These are phyloP conservation scores for Penicillium cataractarum DNA, from an alignment of 495 filamentous ascomycete genomes.

Conservation along the genomic window DNA sequence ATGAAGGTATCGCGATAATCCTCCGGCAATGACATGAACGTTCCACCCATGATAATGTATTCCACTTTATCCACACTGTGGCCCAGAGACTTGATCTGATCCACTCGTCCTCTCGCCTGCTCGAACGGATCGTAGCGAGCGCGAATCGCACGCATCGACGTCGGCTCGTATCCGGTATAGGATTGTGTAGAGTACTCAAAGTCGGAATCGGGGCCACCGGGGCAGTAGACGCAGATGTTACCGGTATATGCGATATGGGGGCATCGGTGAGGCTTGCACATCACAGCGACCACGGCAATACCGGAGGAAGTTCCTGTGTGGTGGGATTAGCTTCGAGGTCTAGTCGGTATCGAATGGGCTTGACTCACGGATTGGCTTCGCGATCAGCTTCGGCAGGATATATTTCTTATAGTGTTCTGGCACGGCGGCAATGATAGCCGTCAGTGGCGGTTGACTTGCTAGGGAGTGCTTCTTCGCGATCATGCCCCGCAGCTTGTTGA, in stretches of 20 bases:
- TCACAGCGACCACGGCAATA: constrained; percentile 98
- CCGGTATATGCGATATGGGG: constrained; percentile 97
- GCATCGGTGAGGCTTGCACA: constrained; percentile 98
- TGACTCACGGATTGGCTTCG: constrained; percentile 86
- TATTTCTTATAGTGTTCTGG: constrained; percentile 99
- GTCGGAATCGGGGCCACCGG: constrained; percentile 94
- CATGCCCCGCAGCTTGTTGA: constrained; percentile 85
- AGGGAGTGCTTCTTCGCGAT: constrained; percentile 90
- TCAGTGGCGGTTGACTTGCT: constrained; percentile 83
- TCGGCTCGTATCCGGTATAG: constrained; percentile 97
- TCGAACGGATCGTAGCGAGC: constrained; percentile 98
- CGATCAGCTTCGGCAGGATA: constrained; percentile 90
- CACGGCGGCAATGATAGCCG: constrained; percentile 95
- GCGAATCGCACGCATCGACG: constrained; percentile 96
- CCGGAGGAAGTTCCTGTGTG: constrained; percentile 80
- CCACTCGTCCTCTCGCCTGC: constrained; percentile 92
- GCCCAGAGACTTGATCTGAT: constrained; percentile 91
- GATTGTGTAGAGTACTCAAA: constrained; percentile 99
- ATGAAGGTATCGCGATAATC: constrained; percentile 91
- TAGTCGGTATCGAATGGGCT: background rate
- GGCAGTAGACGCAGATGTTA: constrained; percentile 99
- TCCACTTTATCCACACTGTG: constrained; percentile 99
- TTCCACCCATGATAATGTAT: constrained; percentile 99
- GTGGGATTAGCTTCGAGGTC: constrained; percentile 19
- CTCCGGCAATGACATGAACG: constrained; percentile 94